phyloP scores from a whole-genome alignment of 1,139 yeast genomes.

The Pichia sp. region DNA sequence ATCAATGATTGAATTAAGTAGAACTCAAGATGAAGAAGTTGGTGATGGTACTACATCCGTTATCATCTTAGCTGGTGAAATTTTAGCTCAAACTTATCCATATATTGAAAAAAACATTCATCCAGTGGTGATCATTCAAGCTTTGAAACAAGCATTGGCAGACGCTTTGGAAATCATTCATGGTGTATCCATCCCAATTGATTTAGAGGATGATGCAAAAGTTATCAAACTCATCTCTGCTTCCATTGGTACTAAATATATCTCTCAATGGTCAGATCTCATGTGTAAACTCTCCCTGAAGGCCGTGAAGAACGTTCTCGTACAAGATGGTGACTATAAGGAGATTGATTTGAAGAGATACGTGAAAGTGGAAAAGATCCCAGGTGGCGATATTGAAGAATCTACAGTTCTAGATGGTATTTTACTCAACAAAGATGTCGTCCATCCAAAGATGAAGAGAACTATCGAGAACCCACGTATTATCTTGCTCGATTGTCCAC shows the following conservation, averaged over 20 bases:
- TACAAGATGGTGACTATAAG: constrained; percentile 60
- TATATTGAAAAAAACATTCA: constrained; percentile 91
- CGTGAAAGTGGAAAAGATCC: constrained; percentile 89
- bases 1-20: constrained; percentile 92
- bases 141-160: constrained; percentile 81
- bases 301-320: constrained; percentile 80
- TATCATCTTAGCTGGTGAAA: constrained; percentile 92
- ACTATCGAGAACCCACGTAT: constrained; percentile 82
- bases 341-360: constrained; percentile 93
- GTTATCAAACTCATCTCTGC: constrained; percentile 84
- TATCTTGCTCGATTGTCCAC: constrained; percentile 86
- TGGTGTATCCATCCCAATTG: constrained; percentile 79
- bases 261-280: constrained; percentile 81
- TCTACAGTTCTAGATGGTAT: constrained; percentile 86
- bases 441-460: constrained; percentile 97
- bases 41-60: constrained; percentile 99
- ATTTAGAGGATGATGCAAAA: constrained; percentile 73
- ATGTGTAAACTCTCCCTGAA: constrained; percentile 87
- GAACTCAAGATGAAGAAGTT: constrained; percentile 99
- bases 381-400: constrained; percentile 95
- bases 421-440: constrained; percentile 90
- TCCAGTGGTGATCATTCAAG: constrained; percentile 93
- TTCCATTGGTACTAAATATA: constrained; percentile 93
- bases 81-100: constrained; percentile 91
- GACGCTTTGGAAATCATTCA: constrained; percentile 90